Conservation (phyloP, 2,329 filamentous ascomycete species). For the Colletotrichum kahawae region DNA sequence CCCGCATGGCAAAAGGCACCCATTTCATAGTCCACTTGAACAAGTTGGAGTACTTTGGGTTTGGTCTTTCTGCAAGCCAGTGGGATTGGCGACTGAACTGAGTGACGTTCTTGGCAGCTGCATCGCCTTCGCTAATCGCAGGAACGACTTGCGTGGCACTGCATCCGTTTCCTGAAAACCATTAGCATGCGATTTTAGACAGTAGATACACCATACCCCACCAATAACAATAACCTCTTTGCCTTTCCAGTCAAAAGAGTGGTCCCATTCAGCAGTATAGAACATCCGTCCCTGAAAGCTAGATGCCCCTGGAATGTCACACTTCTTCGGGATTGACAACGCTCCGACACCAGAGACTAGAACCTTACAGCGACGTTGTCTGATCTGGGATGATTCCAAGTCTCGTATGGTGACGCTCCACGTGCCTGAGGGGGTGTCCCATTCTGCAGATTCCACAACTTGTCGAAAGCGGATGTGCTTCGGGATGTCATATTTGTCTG, state of each 20-base stretch:
- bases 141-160: slow-evolving; percentile 40
- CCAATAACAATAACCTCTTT: slow-evolving; percentile 40
- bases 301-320: slow-evolving; percentile 30
- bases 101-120: neutral
- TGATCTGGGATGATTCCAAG: neutral
- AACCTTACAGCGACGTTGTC: slow-evolving; percentile 17
- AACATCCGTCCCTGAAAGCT: slow-evolving; percentile 37
- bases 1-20: slow-evolving; percentile 21
- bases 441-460: slow-evolving; percentile 10
- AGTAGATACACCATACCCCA: neutral
- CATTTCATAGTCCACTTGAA: slow-evolving; percentile 28
- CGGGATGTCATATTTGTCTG: slow-evolving; percentile 26
- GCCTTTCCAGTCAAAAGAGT: slow-evolving; percentile 26
- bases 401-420: neutral
- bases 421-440: neutral
- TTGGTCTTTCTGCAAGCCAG: neutral
- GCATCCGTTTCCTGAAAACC: slow-evolving; percentile 31
- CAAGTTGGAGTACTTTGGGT: neutral
- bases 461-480: slow-evolving; percentile 22
- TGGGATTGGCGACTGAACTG: slow-evolving; percentile 6
- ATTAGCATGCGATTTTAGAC: neutral
- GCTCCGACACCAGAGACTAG: slow-evolving; percentile 31
- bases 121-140: slow-evolving; percentile 24
- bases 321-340: slow-evolving; percentile 28
- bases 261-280: slow-evolving; percentile 39